Evolutionary conservation across 768 basidiomycete species (phyloP).

Genomic region (Russula vinacea): DNA sequence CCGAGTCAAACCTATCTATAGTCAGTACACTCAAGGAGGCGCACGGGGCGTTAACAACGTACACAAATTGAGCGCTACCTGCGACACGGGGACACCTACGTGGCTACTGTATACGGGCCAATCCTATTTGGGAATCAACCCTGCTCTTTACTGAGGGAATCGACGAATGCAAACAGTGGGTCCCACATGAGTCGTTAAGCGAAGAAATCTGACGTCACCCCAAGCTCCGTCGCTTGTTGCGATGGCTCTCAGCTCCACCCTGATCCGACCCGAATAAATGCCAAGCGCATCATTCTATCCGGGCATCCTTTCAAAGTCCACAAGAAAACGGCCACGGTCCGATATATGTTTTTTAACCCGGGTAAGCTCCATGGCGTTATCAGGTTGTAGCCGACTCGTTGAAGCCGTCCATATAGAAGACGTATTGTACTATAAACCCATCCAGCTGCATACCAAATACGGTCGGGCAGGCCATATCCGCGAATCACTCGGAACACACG

Average conservation of each 20-base stretch:
- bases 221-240: slow-evolving; percentile 82
- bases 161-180: slow-evolving; percentile 61
- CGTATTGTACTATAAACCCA: slow-evolving; percentile 87
- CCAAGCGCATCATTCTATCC: slow-evolving; percentile 92
- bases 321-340: slow-evolving; percentile 93
- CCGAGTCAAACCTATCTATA: slow-evolving; percentile 82
- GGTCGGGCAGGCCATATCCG: slow-evolving; percentile 86
- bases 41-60: slow-evolving; percentile 94
- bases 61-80: slow-evolving; percentile 93
- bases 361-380: slow-evolving; percentile 44
- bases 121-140: slow-evolving; percentile 83
- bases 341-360: slow-evolving; percentile 97
- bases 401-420: slow-evolving; percentile 54
- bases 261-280: slow-evolving; percentile 86
- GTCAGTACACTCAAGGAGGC: slow-evolving; percentile 87
- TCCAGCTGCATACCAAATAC: slow-evolving; percentile 89
- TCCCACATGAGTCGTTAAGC: slow-evolving; percentile 13
- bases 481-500: slow-evolving; percentile 94
- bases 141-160: slow-evolving; percentile 73
- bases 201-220: slow-evolving; percentile 16
- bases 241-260: slow-evolving; percentile 79
- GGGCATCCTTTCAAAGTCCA: slow-evolving; percentile 97
- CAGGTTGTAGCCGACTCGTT: slow-evolving; percentile 18
- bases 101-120: slow-evolving; percentile 88
- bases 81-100: slow-evolving; percentile 72